Evolutionary conservation across 2,329 filamentous ascomycete genomes (phyloP), one percentile per base, ranked within the genome.

Genomic region (Cytospora piceae): DNA sequence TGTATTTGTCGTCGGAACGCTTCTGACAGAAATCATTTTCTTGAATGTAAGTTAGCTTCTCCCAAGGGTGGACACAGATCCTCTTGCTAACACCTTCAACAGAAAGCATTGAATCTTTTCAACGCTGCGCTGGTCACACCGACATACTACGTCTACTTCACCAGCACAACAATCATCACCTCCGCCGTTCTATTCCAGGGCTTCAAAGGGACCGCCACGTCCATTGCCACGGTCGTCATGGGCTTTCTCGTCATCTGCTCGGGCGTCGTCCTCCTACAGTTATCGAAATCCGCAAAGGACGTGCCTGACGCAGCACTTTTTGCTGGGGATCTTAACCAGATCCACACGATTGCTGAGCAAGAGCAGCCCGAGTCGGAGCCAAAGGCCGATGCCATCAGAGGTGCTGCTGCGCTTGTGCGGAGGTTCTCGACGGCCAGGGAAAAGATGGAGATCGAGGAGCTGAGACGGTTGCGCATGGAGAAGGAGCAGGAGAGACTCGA

Each of bases 71-170:
- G 15, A 12, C 15, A 14, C 24, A 20, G 7, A 22, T 24, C n/a
- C 24, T 14, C n/a, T 31, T 29, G 54, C 65, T 67, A 29, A 67
- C 58, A 42, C 15, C 8, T 42, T 9, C 53, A 52, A 66, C 78
- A 98, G 94, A 99, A 99, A 97, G 95, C 95, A 7, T 84, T 98
- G 64, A 98, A 99, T 74, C 79, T 99, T 58, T 98, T 94, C 83
- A 98, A 99, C 73, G 95, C 95, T 46, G 94, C 95, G 9, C 85
- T 99, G 70, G 95, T 99, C 67, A 99, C 95, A 0, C 95, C 95
- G 0, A 99, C 95, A 2, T 99, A 99, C 80, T 99, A 99, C 77
- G 95, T 99, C 70, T 94, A 96, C 81, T 99, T 99, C 76, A 99
- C 95, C 49, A 96, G 90, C 71, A 91, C 93, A 6, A 98, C 95